phyloP scores from a whole-genome alignment of 192 early-diverging fungal genomes.

The Linnemannia exigua region DNA sequence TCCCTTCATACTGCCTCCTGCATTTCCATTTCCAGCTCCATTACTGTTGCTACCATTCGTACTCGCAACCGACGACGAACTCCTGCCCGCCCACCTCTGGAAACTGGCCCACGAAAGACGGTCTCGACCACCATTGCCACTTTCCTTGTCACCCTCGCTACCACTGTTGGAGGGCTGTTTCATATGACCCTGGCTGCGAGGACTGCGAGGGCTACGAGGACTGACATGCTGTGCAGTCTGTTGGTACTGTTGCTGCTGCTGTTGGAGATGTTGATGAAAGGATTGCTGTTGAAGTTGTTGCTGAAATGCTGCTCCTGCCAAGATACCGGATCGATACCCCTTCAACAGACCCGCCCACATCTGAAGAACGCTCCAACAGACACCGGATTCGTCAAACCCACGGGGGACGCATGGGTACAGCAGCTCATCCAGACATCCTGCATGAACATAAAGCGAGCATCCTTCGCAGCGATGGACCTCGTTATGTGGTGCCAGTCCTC shows the following conservation, averaged over 20 bases:
- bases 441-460: constrained; percentile 65
- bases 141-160: constrained; percentile 35
- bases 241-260: constrained; percentile 14
- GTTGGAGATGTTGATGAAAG: constrained; percentile 23
- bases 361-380: constrained; percentile 76
- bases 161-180: constrained; percentile 42
- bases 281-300: constrained; percentile 30
- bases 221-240: not conserved
- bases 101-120: constrained; percentile 51
- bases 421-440: constrained; percentile 64
- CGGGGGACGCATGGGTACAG: constrained; percentile 69
- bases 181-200: constrained; percentile 16
- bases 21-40: not conserved
- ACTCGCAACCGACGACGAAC: not conserved
- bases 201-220: not conserved
- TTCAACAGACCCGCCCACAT: constrained; percentile 85
- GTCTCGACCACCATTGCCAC: constrained; percentile 13
- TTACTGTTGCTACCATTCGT: not conserved
- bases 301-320: constrained; percentile 50
- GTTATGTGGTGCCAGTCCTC: constrained; percentile 19
- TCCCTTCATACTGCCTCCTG: not conserved
- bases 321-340: constrained; percentile 75
- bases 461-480: constrained; percentile 47
- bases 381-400: constrained; percentile 77
- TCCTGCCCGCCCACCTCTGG: constrained; percentile 41